phyloP scores from a whole-genome alignment of 768 basidiomycete species.

The Phylloporus sp. region DNA sequence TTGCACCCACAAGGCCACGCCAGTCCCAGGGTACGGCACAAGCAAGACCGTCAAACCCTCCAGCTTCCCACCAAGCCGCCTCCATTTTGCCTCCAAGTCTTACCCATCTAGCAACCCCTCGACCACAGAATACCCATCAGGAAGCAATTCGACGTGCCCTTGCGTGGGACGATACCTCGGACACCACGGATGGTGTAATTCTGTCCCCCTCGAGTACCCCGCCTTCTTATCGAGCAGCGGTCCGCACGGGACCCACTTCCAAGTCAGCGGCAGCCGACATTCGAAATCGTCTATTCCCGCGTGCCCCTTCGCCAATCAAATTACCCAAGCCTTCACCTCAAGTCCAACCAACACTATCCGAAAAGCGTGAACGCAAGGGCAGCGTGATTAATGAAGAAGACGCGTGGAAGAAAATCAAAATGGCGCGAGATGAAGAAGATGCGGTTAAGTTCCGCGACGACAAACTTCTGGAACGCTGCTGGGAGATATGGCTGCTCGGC shows the following conservation, averaged over 20 bases:
- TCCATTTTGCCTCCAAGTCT: conserved; percentile 27
- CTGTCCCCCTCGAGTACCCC: conserved; percentile 38
- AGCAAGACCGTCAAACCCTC: conserved; percentile 7
- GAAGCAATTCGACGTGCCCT: conserved; percentile 9
- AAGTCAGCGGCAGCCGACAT: conserved; percentile 10
- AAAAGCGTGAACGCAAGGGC: conserved; percentile 38
- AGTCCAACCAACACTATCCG: conserved; percentile 13
- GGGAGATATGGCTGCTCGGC: conserved; percentile 70
- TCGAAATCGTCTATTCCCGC: conserved; percentile 12
- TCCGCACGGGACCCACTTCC: conserved; percentile 25
- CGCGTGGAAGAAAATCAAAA: conserved; percentile 72
- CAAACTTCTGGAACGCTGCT: conserved; percentile 61
- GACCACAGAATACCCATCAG: conserved; percentile 18
- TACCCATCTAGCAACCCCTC: conserved; percentile 28
- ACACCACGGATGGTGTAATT: conserved; percentile 32
- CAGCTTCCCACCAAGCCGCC: conserved; percentile 15
- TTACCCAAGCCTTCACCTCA: conserved; percentile 21
- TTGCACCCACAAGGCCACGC: conserved; percentile 1
- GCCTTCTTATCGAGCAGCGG: conserved; percentile 46
- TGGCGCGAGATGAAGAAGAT: conserved; percentile 62
- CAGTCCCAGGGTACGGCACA: conserved; percentile 9
- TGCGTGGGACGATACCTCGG: conserved; percentile 36
- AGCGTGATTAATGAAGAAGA: conserved; percentile 64
- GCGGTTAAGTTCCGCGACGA: conserved; percentile 67
- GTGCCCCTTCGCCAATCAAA: conserved; percentile 30